Base-by-base conservation (phyloP, 1,284 basidiomycete species). In the Naganishia cerealis region DNA sequence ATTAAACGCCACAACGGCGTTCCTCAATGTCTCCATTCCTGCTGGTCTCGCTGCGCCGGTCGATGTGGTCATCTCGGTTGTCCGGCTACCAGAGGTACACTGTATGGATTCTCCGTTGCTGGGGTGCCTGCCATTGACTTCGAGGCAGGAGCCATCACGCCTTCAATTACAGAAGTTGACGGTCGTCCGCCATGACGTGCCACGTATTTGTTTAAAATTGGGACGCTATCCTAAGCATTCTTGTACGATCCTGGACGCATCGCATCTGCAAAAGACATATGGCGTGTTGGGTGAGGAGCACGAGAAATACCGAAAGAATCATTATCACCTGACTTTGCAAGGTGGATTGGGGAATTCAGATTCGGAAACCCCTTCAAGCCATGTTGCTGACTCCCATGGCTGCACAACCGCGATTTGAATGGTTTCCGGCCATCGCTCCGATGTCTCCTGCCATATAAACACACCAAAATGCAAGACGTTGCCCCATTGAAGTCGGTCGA, bases 181-280 rank as follows among this genome's bases (percentile, higher is more conserved):
- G 75, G 57, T 80, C 79, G 29, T 82, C 79, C 67, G 76, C 80
- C 85, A 39, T 91, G 81, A 66, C 84, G 84, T 9, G 85, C 84
- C 0, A 89, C 88, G 77, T 93, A 92, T 68, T 84, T 85, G 71
- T 88, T 86, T 66, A 92, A 92, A 68, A 86, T 87, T 2, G 90
- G 88, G 33, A 90, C 86, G 48, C 79, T 82, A 74, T 95, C 93
- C 90, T 91, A 92, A 1, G 88, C 90, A 79, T 95, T 92, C 9
- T 83, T 82, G 78, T 88, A 91, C 6, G 83, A 82, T 53, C 90
- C 81, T 16, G 61, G 21, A 10, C 61, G 61, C 63, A 86, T 83
- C 7, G 78, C 72, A 54, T 79, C 82, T 76, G 42, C 86, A 86
- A 68, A 87, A 81, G 21, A 84, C 86, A 75, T 72, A 13, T 70